A percentile compares a stretch with the other conserved stretches of the same genome.
Evolutionary conservation across 2,329 filamentous ascomycete genomes (phyloP).

Genomic region (Curvularia hawaiiensis): DNA sequence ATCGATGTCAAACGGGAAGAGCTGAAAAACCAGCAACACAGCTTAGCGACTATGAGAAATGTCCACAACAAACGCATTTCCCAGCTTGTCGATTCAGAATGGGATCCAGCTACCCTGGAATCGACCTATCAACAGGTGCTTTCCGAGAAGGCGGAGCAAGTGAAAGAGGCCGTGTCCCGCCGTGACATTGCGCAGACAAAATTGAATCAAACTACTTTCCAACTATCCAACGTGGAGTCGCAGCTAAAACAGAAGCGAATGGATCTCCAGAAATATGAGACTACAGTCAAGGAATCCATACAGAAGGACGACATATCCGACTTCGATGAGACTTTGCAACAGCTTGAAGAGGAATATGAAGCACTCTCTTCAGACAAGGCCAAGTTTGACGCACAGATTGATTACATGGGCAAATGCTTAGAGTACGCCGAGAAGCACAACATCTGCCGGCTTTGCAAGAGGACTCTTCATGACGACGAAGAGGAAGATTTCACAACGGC

Average conservation of each 20-base stretch:
- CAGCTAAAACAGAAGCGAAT: slow-evolving; percentile 66
- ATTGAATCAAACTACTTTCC: slow-evolving; percentile 76
- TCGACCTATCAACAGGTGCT: slow-evolving; percentile 69
- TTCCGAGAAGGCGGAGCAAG: slow-evolving; percentile 60
- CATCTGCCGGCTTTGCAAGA: slow-evolving; percentile 76
- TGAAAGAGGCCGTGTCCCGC: slow-evolving; percentile 69
- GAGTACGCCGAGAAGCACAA: slow-evolving; percentile 69
- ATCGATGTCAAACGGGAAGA: slow-evolving; percentile 85
- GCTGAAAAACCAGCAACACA: slow-evolving; percentile 71
- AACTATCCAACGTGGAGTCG: slow-evolving; percentile 68
- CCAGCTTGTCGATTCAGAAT: slow-evolving; percentile 66
- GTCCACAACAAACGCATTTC: slow-evolving; percentile 76
- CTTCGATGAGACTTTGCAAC: slow-evolving; percentile 59
- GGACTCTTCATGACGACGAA: slow-evolving; percentile 64
- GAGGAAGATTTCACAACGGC: slow-evolving; percentile 58
- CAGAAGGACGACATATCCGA: slow-evolving; percentile 46
- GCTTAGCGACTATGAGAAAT: slow-evolving; percentile 75
- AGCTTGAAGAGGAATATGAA: slow-evolving; percentile 59
- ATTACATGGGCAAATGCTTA: slow-evolving; percentile 74
- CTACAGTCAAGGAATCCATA: slow-evolving; percentile 63
- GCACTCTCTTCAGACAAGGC: slow-evolving; percentile 66
- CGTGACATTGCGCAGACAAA: slow-evolving; percentile 75
- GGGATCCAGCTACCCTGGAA: slow-evolving; percentile 74
- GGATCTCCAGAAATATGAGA: slow-evolving; percentile 67
- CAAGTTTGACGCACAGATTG: slow-evolving; percentile 69